These are phyloP conservation scores for Scedosporium minutisporum DNA, from an alignment of 2,329 filamentous ascomycete species.

Conservation along the genomic window DNA sequence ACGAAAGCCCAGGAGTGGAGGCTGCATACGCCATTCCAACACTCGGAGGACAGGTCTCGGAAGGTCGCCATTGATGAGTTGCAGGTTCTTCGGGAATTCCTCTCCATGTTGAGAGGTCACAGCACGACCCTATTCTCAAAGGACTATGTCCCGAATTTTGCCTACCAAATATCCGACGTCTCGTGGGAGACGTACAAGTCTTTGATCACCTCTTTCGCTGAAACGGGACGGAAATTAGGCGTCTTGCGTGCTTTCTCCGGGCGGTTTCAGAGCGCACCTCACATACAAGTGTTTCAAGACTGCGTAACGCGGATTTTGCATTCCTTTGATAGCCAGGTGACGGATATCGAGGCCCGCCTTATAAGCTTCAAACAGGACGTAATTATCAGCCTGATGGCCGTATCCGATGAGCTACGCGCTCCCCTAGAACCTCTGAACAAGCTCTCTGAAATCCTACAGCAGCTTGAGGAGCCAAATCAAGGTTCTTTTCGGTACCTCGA, in stretches of 20 bases:
- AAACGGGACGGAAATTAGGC: constrained; percentile 34
- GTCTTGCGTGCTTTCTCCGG: constrained; percentile 35
- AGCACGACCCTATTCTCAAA: constrained; percentile 60
- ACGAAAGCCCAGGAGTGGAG: constrained; percentile 26
- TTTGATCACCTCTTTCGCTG: constrained; percentile 35
- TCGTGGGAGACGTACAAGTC: constrained; percentile 41
- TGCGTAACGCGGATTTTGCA: constrained; percentile 47
- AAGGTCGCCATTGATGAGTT: constrained; percentile 55
- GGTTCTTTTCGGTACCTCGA: constrained; percentile 69
- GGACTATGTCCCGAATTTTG: constrained; percentile 26
- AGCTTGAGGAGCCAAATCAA: constrained; percentile 38
- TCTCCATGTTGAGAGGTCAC: constrained; percentile 79
- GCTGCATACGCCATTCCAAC: constrained; percentile 21
- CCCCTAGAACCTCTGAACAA: constrained; percentile 45
- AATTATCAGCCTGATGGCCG: constrained; percentile 56
- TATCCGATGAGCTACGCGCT: constrained; percentile 47
- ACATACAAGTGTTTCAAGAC: constrained; percentile 63
- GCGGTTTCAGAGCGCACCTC: constrained; percentile 38
- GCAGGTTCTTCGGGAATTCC: constrained; percentile 62
- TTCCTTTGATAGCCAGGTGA: constrained; percentile 49
- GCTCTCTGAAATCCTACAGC: constrained; percentile 53
- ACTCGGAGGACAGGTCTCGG: constrained; percentile 21
- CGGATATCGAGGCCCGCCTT: constrained; percentile 49
- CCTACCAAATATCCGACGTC: constrained; percentile 37
- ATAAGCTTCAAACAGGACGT: constrained; percentile 42